These are phyloP conservation scores for Candida silvicultrix DNA, from an alignment of 805 yeast species.

Conservation along the genomic window DNA sequence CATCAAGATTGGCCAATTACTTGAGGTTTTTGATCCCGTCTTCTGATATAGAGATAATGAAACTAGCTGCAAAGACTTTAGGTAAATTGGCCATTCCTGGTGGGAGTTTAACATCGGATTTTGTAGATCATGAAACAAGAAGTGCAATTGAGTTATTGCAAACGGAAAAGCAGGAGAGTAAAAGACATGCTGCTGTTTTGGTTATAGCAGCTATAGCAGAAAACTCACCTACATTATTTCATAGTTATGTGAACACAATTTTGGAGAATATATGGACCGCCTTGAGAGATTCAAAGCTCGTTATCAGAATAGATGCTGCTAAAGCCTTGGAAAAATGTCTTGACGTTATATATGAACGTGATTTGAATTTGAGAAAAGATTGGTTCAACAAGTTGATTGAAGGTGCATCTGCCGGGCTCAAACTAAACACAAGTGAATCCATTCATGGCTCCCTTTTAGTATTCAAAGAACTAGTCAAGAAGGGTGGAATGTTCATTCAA, in stretches of 20 bases:
- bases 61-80: slow-evolving; percentile 76
- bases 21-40: slow-evolving; percentile 74
- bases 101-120: slow-evolving; percentile 82
- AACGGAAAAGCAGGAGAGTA: slow-evolving; percentile 76
- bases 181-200: slow-evolving; percentile 87
- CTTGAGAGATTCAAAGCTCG: slow-evolving; percentile 67
- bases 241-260: slow-evolving; percentile 70
- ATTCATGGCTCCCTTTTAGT: slow-evolving; percentile 86
- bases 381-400: slow-evolving; percentile 72
- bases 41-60: slow-evolving; percentile 79
- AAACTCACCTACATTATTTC: slow-evolving; percentile 79
- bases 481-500: slow-evolving; percentile 67
- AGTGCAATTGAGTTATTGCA: slow-evolving; percentile 88
- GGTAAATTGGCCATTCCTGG: slow-evolving; percentile 90
- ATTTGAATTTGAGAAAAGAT: slow-evolving; percentile 55
- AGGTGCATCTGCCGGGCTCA: slow-evolving; percentile 59
- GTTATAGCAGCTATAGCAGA: slow-evolving; percentile 78
- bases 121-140: slow-evolving; percentile 88
- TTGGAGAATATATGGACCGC: slow-evolving; percentile 86
- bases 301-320: slow-evolving; percentile 81
- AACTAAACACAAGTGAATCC: slow-evolving; percentile 49
- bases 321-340: slow-evolving; percentile 72
- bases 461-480: slow-evolving; percentile 67
- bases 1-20: slow-evolving; percentile 88
- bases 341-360: slow-evolving; percentile 74